Percentiles rank a stretch among this genome's conserved stretches.
phyloP scores from a whole-genome alignment of 768 basidiomycete species.

The Naganishia vishniacii region DNA sequence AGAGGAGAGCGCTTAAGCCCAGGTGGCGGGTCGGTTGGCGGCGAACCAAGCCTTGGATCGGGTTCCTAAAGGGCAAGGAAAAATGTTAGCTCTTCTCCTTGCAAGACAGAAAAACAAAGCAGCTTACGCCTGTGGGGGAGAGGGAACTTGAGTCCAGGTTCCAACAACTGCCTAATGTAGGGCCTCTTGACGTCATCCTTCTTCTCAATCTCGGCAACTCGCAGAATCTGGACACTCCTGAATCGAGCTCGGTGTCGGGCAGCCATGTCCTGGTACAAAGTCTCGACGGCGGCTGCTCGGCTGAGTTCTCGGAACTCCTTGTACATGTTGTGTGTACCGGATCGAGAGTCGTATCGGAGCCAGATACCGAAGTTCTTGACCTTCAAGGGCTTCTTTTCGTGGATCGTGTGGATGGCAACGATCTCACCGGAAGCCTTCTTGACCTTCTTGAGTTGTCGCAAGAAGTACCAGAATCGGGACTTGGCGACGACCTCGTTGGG shows the following conservation, averaged over 20 bases:
- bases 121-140: conserved; percentile 63
- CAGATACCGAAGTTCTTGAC: conserved; percentile 99
- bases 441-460: conserved; percentile 96
- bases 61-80: conserved; percentile 30
- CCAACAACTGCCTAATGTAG: conserved; percentile 94
- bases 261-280: conserved; percentile 99
- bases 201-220: conserved; percentile 93
- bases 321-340: conserved; percentile 88
- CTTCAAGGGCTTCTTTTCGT: conserved; percentile 94
- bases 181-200: conserved; percentile 84
- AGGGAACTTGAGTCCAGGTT: conserved; percentile 90
- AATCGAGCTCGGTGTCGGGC: conserved; percentile 98
- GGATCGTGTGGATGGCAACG: conserved; percentile 94
- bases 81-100: neutral
- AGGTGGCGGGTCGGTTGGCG: conserved; percentile 46
- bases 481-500: conserved; percentile 98
- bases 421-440: conserved; percentile 99
- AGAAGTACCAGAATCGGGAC: conserved; percentile 99
- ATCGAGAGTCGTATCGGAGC: conserved; percentile 98
- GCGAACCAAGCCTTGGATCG: conserved; percentile 49
- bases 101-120: too few species aligned
- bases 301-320: conserved; percentile 80
- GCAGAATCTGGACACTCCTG: conserved; percentile 98
- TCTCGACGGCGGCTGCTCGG: conserved; percentile 90
- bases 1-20: conserved; percentile 36